Conservation (phyloP, 2,329 filamentous ascomycete genomes). For the Teratosphaeria gauchensis region DNA sequence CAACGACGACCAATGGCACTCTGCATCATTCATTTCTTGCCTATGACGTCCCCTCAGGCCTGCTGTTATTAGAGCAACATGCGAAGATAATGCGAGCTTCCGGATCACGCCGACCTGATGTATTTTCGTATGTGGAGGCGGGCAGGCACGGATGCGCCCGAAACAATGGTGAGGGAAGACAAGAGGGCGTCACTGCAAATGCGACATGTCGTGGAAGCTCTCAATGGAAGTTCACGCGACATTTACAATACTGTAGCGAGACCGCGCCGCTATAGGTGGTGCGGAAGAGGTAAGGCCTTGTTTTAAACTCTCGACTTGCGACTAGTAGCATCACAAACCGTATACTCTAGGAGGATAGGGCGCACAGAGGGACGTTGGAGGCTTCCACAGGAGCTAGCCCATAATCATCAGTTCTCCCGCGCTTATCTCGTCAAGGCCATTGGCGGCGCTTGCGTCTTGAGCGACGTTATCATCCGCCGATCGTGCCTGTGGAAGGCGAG, state of each 20-base stretch:
- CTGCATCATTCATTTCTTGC: neutral
- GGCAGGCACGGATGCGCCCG: neutral
- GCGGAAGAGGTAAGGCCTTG: neutral
- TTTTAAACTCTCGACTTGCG: neutral
- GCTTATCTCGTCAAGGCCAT: neutral
- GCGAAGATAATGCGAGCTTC: neutral
- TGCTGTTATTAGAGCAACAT: neutral
- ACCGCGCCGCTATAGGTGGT: neutral
- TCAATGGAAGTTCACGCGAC: neutral
- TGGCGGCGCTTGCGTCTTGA: neutral
- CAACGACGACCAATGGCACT: neutral
- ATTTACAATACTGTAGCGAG: neutral
- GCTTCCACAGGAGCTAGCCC: no score
- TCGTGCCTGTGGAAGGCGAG: neutral
- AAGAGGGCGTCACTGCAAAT: neutral
- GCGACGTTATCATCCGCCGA: neutral
- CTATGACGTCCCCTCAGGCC: neutral
- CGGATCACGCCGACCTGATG: neutral
- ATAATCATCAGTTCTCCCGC: neutral
- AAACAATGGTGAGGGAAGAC: neutral
- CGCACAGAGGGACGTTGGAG: no score
- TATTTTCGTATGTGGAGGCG: neutral
- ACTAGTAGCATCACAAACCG: neutral
- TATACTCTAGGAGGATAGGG: neutral
- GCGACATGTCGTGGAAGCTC: neutral